Evolutionary conservation across 73 alveolate species (phyloP), one percentile per base, ranked within the genome.

Genomic region (Paramecium octaurelia): DNA sequence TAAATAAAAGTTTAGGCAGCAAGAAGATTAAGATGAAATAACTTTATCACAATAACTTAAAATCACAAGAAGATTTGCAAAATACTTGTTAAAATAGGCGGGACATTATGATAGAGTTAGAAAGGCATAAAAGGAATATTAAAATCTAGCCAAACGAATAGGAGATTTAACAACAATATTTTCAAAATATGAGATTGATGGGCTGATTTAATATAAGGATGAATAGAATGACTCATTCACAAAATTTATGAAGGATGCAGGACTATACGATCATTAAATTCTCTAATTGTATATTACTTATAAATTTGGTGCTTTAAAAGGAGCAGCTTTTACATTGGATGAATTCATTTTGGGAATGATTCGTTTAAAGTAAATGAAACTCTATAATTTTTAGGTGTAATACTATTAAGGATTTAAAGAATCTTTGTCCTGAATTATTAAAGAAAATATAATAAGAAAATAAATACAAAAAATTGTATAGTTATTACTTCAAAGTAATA

Each of bases 281-380:
- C 31, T 64, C 6, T n/a, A 64, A 64, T 64, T 64, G 46, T 73
- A 73, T 73, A 73, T 73, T 14, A 73, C 59, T 5, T 73, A 73
- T 14, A 73, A 73, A 73, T 73, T 34, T 73, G 59, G 59, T 29
- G 87, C 68, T 35, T 20, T 16, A 38, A 73, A 21, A 4, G 60
- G 60, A 73, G 87, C 87, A 36, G n/a, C 6, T 0, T 73, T 73
- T 73, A 16, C 68, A 73, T 18, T 73, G 2, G 31, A 73, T 0
- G 87, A 73, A 73, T 73, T 73, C 38, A 1, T 73, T 12, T 38
- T 73, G n/a, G 87, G 87, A 36, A 73, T 73, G 87, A 73, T 40
- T 35, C 40, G 87, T 20, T 21, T 73, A 40, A 73, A 36, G 84
- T 64, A 64, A 31, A 27, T 34, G 2, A 11, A 64, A 64, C 3